Conservation (phyloP, 208 protist species). For the Angomonas deanei region DNA sequence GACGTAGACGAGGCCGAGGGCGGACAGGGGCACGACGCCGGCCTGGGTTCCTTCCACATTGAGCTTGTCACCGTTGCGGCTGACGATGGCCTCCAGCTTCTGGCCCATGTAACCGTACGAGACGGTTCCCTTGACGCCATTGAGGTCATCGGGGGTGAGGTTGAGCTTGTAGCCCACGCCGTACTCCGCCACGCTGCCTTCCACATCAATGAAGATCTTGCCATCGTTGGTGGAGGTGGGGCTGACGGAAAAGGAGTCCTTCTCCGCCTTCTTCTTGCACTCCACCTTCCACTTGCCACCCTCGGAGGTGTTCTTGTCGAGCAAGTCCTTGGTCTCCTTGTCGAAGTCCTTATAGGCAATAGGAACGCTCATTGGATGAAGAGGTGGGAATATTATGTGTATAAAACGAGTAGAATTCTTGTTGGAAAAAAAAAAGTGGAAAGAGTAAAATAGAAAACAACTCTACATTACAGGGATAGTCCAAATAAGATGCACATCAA, state of each 20-base stretch:
- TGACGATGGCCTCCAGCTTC: constrained; percentile 34
- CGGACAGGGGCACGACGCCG: constrained; percentile 23
- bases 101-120: constrained; percentile 10
- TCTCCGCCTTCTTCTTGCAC: constrained; percentile 68
- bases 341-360: constrained; percentile 68
- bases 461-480: background rate
- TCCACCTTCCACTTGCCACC: constrained; percentile 61
- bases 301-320: constrained; percentile 57
- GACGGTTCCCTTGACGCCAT: background rate
- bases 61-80: constrained; percentile 29
- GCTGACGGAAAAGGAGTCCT: constrained; percentile 60
- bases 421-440: constrained; percentile 24
- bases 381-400: background rate
- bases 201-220: constrained; percentile 30
- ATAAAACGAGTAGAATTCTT: constrained; percentile 2
- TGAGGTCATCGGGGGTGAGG: constrained; percentile 25
- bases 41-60: constrained; percentile 43
- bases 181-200: constrained; percentile 38
- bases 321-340: constrained; percentile 70
- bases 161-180: constrained; percentile 44
- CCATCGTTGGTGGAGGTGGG: constrained; percentile 27
- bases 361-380: background rate
- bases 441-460: constrained; percentile 50
- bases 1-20: constrained; percentile 3
- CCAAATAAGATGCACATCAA: no score